phyloP scores from a whole-genome alignment of 1,139 yeast species.

The Diutina pseudorugosa region DNA sequence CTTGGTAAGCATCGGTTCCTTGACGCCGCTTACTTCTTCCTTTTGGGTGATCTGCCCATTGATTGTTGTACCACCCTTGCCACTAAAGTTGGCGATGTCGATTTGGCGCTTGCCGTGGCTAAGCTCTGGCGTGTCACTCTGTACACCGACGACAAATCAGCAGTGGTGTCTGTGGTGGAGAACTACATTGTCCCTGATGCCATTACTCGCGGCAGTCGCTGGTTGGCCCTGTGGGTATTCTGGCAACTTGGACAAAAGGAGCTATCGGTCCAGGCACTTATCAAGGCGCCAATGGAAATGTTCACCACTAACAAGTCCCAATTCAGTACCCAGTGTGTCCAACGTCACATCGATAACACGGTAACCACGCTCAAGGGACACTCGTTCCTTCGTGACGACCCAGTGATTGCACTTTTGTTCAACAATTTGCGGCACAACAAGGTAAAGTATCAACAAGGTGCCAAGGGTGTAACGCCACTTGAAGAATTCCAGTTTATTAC shows the following conservation, averaged over 20 bases:
- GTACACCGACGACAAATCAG: conserved; percentile 28
- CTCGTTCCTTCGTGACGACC: conserved; percentile 59
- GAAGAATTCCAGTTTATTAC: conserved; percentile 52
- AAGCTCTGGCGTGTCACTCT: conserved; percentile 26
- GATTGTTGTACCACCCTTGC: conserved; percentile 72
- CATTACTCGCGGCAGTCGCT: conserved; percentile 53
- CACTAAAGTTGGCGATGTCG: conserved; percentile 51
- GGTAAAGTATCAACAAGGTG: conserved; percentile 35
- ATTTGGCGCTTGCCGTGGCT: conserved; percentile 71
- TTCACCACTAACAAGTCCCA: neutral
- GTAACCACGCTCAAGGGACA: neutral
- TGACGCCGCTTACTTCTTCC: conserved; percentile 85
- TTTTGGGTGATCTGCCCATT: conserved; percentile 62
- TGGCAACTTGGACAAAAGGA: conserved; percentile 51
- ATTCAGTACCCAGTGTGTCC: neutral
- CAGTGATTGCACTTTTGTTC: conserved; percentile 61
- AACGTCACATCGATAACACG: neutral
- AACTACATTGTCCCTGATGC: conserved; percentile 47
- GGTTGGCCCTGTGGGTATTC: conserved; percentile 75
- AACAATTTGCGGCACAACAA: conserved; percentile 43
- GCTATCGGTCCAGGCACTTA: conserved; percentile 51
- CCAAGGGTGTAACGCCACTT: conserved; percentile 28
- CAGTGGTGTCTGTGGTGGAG: conserved; percentile 37
- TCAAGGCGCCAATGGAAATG: conserved; percentile 32
- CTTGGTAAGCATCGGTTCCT: conserved; percentile 76